Evolutionary conservation across 176 grass and related monocot species (phyloP), one percentile per base, ranked within the genome.

Genomic region (Chrysopogon serrulatus): DNA sequence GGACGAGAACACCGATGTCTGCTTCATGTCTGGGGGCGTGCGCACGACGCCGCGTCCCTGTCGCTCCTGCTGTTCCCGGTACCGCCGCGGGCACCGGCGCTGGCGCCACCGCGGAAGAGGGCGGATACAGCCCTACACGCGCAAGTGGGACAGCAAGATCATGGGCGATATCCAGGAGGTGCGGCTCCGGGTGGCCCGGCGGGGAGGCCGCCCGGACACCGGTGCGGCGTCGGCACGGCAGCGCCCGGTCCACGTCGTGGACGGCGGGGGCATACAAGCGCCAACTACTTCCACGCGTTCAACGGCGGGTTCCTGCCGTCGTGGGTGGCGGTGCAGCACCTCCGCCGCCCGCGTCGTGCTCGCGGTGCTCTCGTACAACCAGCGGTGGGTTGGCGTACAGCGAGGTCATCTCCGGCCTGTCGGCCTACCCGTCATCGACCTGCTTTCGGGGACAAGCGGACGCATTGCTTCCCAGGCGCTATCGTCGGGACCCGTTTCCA

Each of bases 21-120:
- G 91, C 83, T 94, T 92, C 94, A 90, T 92, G 85, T 49, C 81
- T 71, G 87, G 91, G 41, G 89, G 94, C 86, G 89, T 94, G 53
- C 85, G 89, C 68, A 84, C 79, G 1, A 94, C 72, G 51, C 87
- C 15, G 34, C 82, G 33, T 90, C 84, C 1, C 86, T 81, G n/a
- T 97, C 84, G 4, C 40, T 88, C 17, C 59, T 92, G 3, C 71
- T 89, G 8, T 74, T 84, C 64, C n/a, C n/a, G n/a, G n/a, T n/a
- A n/a, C 71, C 81, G 17, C 21, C 75, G 10, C 8, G 31, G 8
- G 0, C 5, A 17, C 6, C 6, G 63, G 2, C 4, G 1, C 33
- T 8, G 21, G 8, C 18, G 10, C 11, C 28, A 0, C 40, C 5
- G 13, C 5, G 21, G 28, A 17, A 61, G 94, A 91, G 81, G 89